phyloP scores from a whole-genome alignment of 352 stramenopile genomes.

The Phytophthora vignae region DNA sequence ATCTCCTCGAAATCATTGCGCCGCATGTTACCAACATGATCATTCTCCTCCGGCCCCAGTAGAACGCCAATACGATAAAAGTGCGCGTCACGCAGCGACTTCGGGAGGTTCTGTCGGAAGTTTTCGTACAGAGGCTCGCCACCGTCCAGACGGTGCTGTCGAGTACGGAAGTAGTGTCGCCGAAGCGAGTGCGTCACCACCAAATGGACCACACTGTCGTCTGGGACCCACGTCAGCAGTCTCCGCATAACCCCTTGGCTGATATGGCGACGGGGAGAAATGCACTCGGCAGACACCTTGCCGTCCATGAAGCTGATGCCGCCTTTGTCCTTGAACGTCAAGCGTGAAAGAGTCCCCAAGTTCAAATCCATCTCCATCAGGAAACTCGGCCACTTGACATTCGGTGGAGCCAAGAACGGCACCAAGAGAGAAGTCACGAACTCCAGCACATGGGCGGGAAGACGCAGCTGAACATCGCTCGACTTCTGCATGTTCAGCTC shows the following conservation, averaged over 20 bases:
- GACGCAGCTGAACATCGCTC: neutral
- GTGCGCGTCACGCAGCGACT: neutral
- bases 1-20: conserved; percentile 2
- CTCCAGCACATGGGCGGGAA: neutral
- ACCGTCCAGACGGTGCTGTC: neutral
- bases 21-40: neutral
- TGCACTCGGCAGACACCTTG: conserved; percentile 1
- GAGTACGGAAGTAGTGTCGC: neutral
- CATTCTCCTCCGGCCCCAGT: neutral
- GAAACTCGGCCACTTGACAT: neutral
- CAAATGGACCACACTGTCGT: neutral
- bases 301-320: conserved; percentile 3
- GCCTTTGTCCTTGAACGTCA: neutral
- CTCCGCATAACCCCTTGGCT: neutral
- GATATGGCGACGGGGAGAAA: neutral
- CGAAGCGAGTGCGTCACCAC: neutral
- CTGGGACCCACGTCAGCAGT: neutral
- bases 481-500: conserved; percentile 2
- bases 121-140: neutral
- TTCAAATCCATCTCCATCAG: neutral
- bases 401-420: neutral
- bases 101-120: neutral
- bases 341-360: neutral
- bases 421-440: neutral
- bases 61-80: conserved; percentile 1